phyloP scores from a whole-genome alignment of 805 yeast genomes.

The Kuraishia capsulata region DNA sequence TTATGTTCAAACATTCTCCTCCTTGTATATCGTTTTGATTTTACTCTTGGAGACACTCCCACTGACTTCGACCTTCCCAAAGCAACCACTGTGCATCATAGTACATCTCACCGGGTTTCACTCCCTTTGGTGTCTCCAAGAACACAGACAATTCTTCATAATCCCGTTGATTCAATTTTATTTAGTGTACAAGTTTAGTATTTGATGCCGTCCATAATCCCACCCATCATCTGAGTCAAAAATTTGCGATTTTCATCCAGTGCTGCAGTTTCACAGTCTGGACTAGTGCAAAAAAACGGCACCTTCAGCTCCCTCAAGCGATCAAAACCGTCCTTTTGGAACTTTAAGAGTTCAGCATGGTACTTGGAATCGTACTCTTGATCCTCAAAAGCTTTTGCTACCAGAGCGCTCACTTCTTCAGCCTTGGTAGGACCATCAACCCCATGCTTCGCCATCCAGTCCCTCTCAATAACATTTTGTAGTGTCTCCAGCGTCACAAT shows the following conservation, averaged over 20 bases:
- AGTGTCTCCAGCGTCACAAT: not conserved
- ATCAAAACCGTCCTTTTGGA: slow-evolving; percentile 3
- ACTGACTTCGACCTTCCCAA: not conserved
- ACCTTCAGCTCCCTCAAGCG: slow-evolving; percentile 4
- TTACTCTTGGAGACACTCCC: not conserved
- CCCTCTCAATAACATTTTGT: not conserved
- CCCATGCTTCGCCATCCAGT: no score
- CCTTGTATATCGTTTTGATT: not conserved
- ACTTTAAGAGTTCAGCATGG: slow-evolving; percentile 1
- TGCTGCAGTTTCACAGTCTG: slow-evolving; percentile 2
- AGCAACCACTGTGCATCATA: slow-evolving; percentile 3
- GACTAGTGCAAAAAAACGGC: slow-evolving; percentile 6
- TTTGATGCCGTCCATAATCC: slow-evolving; percentile 1
- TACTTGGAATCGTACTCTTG: not conserved
- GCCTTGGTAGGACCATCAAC: not conserved
- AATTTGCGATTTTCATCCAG: slow-evolving; percentile 5
- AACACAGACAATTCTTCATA: slow-evolving; percentile 3
- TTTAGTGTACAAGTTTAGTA: no score
- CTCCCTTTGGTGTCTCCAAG: slow-evolving; percentile 3
- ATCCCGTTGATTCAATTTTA: not conserved
- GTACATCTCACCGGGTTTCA: slow-evolving; percentile 1
- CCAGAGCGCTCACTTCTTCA: not conserved
- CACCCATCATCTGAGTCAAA: slow-evolving; percentile 3
- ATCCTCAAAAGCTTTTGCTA: not conserved
- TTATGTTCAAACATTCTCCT: not conserved